Conservation (phyloP, 1,139 yeast genomes). For the Petasospora fabianii region DNA sequence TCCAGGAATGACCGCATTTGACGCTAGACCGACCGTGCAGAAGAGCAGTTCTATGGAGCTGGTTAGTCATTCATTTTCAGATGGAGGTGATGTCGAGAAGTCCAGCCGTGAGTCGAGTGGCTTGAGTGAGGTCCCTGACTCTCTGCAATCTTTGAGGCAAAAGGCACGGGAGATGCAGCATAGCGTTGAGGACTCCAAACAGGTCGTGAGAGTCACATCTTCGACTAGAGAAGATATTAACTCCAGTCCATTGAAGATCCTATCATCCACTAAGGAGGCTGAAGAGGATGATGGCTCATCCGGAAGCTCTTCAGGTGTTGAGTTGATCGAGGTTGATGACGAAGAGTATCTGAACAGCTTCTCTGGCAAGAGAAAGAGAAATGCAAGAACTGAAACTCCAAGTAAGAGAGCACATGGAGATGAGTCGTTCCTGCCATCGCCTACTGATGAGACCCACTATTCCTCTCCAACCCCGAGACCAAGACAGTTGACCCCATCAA, state of each 20-base stretch:
- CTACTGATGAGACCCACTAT: neutral
- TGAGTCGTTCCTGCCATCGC: neutral
- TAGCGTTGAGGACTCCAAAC: neutral
- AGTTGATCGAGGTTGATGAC: neutral
- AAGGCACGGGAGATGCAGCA: neutral
- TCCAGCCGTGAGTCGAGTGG: neutral
- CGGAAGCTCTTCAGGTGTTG: neutral
- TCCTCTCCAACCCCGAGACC: slow-evolving; percentile 5
- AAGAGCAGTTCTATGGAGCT: slow-evolving; percentile 3
- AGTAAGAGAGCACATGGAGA: slow-evolving; percentile 1
- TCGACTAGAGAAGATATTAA: neutral
- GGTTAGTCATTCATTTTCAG: neutral
- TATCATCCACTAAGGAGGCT: neutral
- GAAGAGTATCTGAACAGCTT: neutral
- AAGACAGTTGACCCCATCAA: neutral
- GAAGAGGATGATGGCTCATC: neutral
- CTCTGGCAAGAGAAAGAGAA: slow-evolving; percentile 1
- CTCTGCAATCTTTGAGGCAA: neutral
- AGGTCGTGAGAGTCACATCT: neutral
- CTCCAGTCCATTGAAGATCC: neutral
- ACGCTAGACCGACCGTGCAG: no score
- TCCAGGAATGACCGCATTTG: no score
- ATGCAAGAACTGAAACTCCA: neutral
- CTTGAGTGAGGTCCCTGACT: neutral
- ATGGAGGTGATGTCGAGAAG: neutral